Conservation (phyloP, 2,329 filamentous ascomycete species). For the Aspergillus felis region DNA sequence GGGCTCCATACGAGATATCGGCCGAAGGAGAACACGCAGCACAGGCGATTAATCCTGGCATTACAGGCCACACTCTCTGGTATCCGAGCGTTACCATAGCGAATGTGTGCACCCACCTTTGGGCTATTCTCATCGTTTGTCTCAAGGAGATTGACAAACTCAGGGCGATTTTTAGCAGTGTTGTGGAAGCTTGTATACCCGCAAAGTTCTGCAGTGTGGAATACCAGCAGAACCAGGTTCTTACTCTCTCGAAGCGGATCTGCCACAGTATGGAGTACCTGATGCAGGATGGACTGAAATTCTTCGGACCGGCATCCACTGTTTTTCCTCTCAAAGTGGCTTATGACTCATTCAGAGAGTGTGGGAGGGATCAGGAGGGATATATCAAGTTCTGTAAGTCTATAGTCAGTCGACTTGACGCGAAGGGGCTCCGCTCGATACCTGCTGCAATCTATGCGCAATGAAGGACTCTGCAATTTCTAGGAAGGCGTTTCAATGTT, state of each 20-base stretch:
- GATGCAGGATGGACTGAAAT: slow-evolving; percentile 37
- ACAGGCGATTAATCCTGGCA: neutral
- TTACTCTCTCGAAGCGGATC: slow-evolving; percentile 23
- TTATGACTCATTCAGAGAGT: slow-evolving; percentile 7
- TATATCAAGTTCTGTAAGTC: neutral
- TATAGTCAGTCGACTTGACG: neutral
- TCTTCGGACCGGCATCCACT: slow-evolving; percentile 38
- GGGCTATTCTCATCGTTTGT: slow-evolving; percentile 39
- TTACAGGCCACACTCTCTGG: slow-evolving; percentile 15
- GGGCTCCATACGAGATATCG: neutral
- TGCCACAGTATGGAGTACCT: slow-evolving; percentile 37
- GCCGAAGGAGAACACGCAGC: neutral
- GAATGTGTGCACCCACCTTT: slow-evolving; percentile 37
- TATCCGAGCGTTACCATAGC: slow-evolving; percentile 36
- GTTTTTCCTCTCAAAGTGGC: slow-evolving; percentile 26
- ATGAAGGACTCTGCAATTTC: neutral
- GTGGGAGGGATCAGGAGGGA: neutral
- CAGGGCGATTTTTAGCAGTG: neutral
- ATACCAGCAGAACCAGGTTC: neutral
- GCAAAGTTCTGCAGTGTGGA: neutral
- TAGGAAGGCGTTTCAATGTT: neutral
- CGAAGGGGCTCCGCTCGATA: neutral
- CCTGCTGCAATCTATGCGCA: neutral
- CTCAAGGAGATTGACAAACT: slow-evolving; percentile 24
- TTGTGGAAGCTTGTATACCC: neutral